Evolutionary conservation across 768 basidiomycete species (phyloP).

Genomic region (Mycena vitilis): DNA sequence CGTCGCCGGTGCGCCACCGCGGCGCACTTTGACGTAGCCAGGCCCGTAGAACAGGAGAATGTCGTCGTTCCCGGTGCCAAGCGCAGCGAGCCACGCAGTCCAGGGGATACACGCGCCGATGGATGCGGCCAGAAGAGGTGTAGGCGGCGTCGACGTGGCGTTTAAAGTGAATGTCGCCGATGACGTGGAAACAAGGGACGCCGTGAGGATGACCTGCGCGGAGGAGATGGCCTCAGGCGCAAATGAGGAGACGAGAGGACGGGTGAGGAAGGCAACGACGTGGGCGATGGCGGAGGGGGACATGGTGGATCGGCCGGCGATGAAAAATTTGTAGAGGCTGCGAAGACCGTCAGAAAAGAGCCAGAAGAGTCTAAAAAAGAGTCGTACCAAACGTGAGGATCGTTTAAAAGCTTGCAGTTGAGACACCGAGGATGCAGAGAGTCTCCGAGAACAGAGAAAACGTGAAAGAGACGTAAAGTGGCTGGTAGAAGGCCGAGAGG

Average conservation of each 20-base stretch:
- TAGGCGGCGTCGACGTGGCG: slow-evolving; percentile 6
- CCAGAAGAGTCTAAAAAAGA: neutral
- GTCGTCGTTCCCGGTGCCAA: slow-evolving; percentile 8
- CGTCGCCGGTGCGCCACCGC: slow-evolving; percentile 3
- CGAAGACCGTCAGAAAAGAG: neutral
- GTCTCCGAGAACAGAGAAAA: slow-evolving; percentile 23
- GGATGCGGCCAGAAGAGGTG: slow-evolving; percentile 27
- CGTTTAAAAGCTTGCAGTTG: slow-evolving; percentile 1
- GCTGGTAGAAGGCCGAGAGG: slow-evolving; percentile 15
- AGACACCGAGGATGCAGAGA: slow-evolving; percentile 11
- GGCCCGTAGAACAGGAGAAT: slow-evolving; percentile 23
- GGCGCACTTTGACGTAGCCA: slow-evolving; percentile 27
- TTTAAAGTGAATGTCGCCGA: slow-evolving; percentile 17
- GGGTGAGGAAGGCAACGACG: slow-evolving; percentile 34
- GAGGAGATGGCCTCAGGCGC: slow-evolving; percentile 17
- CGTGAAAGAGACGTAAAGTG: slow-evolving; percentile 21
- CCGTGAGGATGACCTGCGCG: slow-evolving; percentile 29
- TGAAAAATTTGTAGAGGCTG: neutral
- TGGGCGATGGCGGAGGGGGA: slow-evolving; percentile 31
- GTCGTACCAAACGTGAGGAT: slow-evolving; percentile 19
- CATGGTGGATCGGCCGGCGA: slow-evolving; percentile 30
- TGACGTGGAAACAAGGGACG: slow-evolving; percentile 7
- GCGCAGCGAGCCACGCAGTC: slow-evolving; percentile 25
- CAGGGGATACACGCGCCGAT: slow-evolving; percentile 31
- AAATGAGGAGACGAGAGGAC: slow-evolving; percentile 20